A percentile compares a stretch with the other conserved stretches of the same genome.
These are phyloP conservation scores for Mentha longifolia DNA, from an alignment of 257 asterid genomes.

Conservation along the genomic window DNA sequence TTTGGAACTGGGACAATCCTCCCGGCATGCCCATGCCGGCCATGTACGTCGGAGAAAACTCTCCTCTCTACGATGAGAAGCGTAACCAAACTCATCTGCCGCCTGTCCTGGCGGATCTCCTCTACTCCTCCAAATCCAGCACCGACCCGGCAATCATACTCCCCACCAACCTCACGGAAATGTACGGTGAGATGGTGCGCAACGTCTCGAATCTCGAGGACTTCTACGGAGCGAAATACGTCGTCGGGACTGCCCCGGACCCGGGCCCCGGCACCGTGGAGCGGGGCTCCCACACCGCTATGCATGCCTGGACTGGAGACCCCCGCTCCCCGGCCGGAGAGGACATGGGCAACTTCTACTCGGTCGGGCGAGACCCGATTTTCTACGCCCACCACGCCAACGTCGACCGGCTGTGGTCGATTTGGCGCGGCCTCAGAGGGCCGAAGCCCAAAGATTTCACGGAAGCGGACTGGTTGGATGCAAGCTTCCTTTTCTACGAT, in stretches of 20 bases:
- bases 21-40: conserved; percentile 40
- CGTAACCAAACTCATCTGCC: conserved; percentile 35
- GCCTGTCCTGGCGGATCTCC: conserved; percentile 29
- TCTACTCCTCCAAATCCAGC: conserved; percentile 8
- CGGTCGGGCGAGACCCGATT: conserved; percentile 41
- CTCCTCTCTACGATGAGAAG: conserved; percentile 26
- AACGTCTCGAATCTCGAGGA: conserved; percentile 35
- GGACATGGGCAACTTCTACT: conserved; percentile 56
- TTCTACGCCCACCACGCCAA: conserved; percentile 52
- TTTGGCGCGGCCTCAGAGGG: conserved; percentile 35
- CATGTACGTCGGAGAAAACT: background rate
- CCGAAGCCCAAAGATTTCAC: conserved; percentile 23
- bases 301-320: conserved; percentile 47
- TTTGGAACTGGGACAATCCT: conserved; percentile 58
- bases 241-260: conserved; percentile 12
- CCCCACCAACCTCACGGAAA: conserved; percentile 34
- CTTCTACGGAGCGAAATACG: conserved; percentile 41
- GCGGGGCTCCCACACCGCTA: conserved; percentile 40
- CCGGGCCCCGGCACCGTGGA: conserved; percentile 49
- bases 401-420: conserved; percentile 46
- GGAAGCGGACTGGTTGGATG: conserved; percentile 39
- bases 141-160: conserved; percentile 19
- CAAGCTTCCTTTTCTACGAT: conserved; percentile 46
- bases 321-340: conserved; percentile 21
- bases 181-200: conserved; percentile 48